phyloP scores from a whole-genome alignment of 805 yeast genomes.

The Lipomyces spencermartinsiae region DNA sequence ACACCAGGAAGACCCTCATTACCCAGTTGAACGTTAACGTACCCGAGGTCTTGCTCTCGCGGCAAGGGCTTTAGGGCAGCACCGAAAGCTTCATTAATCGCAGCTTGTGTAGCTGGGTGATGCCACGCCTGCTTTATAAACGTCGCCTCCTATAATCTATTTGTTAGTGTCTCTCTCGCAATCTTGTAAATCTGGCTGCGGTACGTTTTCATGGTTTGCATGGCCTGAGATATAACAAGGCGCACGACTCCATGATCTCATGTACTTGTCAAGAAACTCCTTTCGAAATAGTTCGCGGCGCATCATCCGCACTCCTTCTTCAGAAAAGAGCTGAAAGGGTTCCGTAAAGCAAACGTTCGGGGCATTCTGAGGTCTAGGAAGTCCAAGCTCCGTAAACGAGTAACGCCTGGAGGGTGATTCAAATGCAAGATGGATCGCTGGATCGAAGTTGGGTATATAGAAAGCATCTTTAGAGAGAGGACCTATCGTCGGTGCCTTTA shows the following conservation, averaged over 20 bases:
- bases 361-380: not conserved
- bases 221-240: conserved; percentile 1
- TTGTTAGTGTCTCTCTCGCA: not conserved
- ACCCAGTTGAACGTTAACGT: not conserved
- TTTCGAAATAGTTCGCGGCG: conserved; percentile 3
- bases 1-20: not conserved
- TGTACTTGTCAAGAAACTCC: conserved; percentile 2
- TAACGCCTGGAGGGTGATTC: not conserved
- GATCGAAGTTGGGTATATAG: conserved; percentile 1
- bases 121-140: not conserved
- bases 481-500: not conserved
- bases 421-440: not conserved
- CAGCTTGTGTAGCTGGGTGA: conserved; percentile 2
- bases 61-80: not conserved
- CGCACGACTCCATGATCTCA: conserved; percentile 3
- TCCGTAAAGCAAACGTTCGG: conserved; percentile 3
- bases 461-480: not conserved
- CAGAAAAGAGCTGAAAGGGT: not conserved
- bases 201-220: conserved; percentile 1
- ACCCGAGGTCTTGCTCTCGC: not conserved
- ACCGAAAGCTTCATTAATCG: conserved; percentile 1
- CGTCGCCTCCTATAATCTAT: not conserved
- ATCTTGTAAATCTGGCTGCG: not conserved
- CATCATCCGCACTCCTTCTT: conserved; percentile 1
- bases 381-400: conserved; percentile 1